Percentiles rank a stretch among this genome's conserved stretches.
phyloP scores from a whole-genome alignment of 1,284 basidiomycete genomes.

The Marasmius sp. region DNA sequence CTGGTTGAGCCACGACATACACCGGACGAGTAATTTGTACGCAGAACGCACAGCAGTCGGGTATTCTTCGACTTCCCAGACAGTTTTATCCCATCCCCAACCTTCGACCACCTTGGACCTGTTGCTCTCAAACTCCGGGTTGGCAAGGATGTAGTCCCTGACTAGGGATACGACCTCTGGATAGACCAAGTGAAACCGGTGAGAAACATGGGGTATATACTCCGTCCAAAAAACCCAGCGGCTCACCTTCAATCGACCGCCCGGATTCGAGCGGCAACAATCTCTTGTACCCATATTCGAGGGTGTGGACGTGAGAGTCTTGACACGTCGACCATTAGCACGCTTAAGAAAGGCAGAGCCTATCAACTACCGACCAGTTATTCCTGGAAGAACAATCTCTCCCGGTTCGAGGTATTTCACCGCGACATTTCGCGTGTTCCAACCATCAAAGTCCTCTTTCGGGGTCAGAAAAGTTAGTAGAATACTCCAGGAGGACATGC shows the following conservation, averaged over 20 bases:
- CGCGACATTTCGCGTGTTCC: neutral
- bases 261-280: neutral
- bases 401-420: neutral
- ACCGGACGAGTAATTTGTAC: neutral
- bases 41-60: slow-evolving; percentile 5
- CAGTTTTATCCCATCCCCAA: slow-evolving; percentile 3
- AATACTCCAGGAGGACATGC: neutral
- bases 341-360: neutral
- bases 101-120: slow-evolving; percentile 25
- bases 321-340: neutral
- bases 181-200: neutral
- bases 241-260: neutral
- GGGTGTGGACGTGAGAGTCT: neutral
- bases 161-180: slow-evolving; percentile 63
- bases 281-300: neutral
- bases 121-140: slow-evolving; percentile 54
- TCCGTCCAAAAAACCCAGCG: neutral
- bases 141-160: slow-evolving; percentile 58
- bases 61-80: neutral
- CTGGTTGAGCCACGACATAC: neutral
- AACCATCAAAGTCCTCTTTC: neutral
- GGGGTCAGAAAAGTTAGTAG: slow-evolving; percentile 30
- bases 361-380: neutral
- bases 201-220: no score
- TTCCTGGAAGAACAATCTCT: neutral